phyloP scores from a whole-genome alignment of 805 yeast species.

The Blastobotrys terrestris region DNA sequence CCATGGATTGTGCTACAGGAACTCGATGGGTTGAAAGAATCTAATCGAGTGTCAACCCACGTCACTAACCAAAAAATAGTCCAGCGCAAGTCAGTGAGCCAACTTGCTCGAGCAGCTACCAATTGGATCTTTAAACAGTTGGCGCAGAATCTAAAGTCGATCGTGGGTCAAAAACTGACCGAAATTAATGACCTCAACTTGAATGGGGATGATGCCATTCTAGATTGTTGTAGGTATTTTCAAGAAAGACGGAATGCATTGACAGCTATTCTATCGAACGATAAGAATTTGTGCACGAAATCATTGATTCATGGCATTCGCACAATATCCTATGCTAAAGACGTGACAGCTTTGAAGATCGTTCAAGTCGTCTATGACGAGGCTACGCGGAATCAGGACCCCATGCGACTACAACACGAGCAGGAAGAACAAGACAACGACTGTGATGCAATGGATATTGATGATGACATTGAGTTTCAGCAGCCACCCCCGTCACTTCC shows the following conservation, averaged over 20 bases:
- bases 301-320: constrained; percentile 55
- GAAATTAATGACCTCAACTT: constrained; percentile 46
- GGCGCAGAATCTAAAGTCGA: constrained; percentile 44
- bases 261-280: constrained; percentile 68
- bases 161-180: constrained; percentile 57
- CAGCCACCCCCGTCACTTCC: background rate
- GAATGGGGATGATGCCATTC: constrained; percentile 69
- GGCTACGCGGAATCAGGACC: background rate
- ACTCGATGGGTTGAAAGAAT: constrained; percentile 74
- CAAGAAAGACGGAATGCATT: constrained; percentile 31
- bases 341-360: constrained; percentile 44
- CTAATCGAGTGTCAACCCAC: constrained; percentile 14
- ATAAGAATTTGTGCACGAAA: constrained; percentile 72
- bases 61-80: background rate
- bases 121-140: constrained; percentile 67
- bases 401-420: too few species aligned
- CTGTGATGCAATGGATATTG: constrained; percentile 12
- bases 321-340: constrained; percentile 48
- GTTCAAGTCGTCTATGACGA: constrained; percentile 38
- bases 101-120: constrained; percentile 63
- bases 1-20: constrained; percentile 71
- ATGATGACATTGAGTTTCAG: background rate
- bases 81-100: constrained; percentile 37
- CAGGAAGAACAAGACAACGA: constrained; percentile 3
- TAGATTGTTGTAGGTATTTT: constrained; percentile 76